A percentile compares a stretch with the other conserved stretches of the same genome.
Evolutionary conservation across 495 filamentous ascomycete genomes (phyloP).

Genomic region (Aspergillus nidulans): DNA sequence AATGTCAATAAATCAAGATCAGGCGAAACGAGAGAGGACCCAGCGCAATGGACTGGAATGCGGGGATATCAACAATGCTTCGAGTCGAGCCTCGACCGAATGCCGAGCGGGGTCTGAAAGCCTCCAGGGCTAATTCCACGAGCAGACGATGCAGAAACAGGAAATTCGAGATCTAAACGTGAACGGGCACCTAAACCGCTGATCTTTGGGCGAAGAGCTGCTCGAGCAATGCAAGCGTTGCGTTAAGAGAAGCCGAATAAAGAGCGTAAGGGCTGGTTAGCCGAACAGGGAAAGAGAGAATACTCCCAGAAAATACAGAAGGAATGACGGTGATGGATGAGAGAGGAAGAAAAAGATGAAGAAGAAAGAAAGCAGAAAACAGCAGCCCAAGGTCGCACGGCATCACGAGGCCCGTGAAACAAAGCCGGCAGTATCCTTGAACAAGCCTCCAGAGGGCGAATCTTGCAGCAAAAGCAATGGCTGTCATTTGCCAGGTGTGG

Average conservation of each 20-base stretch:
- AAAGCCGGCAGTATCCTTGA: not conserved
- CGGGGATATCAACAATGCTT: constrained; percentile 10
- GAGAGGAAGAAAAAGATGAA: not conserved
- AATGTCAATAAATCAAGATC: not conserved
- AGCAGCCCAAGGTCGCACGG: constrained; percentile 8
- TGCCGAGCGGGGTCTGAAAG: not conserved
- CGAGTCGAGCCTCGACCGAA: not conserved
- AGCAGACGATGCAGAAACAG: not conserved
- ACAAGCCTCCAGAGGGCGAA: constrained; percentile 2
- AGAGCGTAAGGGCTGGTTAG: not conserved
- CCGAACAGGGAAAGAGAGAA: not conserved
- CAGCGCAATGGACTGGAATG: constrained; percentile 21
- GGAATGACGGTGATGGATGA: not conserved
- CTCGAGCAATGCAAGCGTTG: constrained; percentile 1
- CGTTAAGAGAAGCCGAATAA: not conserved
- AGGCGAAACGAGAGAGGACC: constrained; percentile 2
- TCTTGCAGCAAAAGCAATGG: constrained; percentile 4
- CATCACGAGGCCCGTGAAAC: constrained; percentile 12
- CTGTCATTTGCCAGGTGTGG: constrained; percentile 4
- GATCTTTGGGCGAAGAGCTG: not conserved
- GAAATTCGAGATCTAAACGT: not conserved
- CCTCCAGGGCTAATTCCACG: not conserved
- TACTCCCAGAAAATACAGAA: not conserved
- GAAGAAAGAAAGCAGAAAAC: not conserved
- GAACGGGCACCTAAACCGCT: not conserved